These are phyloP conservation scores for Saccharomyces hybrid DNA, from an alignment of 1,139 yeast genomes.

Conservation along the genomic window DNA sequence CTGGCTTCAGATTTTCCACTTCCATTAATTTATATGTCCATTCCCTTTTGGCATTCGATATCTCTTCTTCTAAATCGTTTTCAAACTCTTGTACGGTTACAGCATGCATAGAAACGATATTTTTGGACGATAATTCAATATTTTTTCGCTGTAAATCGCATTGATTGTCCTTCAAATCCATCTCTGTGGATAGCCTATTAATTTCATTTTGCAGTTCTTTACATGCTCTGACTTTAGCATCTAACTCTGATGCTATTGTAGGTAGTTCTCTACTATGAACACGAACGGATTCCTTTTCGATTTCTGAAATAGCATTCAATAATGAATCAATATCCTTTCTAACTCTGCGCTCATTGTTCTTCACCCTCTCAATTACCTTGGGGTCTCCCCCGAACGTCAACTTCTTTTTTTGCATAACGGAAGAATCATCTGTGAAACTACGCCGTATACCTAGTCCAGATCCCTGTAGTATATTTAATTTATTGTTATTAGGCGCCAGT, in stretches of 20 bases:
- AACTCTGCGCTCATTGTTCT: conserved; percentile 20
- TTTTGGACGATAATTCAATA: conserved; percentile 13
- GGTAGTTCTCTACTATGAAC: conserved; percentile 16
- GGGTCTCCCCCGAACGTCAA: conserved; percentile 10
- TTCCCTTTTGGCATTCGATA: conserved; percentile 9
- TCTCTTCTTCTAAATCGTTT: conserved; percentile 13
- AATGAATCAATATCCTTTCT: conserved; percentile 23
- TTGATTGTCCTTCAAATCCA: conserved; percentile 12
- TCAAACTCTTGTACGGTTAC: conserved; percentile 13
- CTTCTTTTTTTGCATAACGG: background rate
- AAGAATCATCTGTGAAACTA: background rate
- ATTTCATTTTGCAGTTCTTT: conserved; percentile 14
- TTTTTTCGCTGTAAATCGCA: conserved; percentile 12
- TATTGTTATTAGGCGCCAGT: background rate
- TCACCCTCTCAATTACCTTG: conserved; percentile 12
- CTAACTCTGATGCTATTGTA: conserved; percentile 10
- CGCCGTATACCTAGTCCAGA: background rate
- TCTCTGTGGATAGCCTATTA: conserved; percentile 9
- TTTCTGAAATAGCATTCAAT: conserved; percentile 20
- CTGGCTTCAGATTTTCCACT: conserved; percentile 17
- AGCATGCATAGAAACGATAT: conserved; percentile 3
- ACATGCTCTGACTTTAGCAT: conserved; percentile 10
- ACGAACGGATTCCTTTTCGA: conserved; percentile 19
- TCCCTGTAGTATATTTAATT: background rate
- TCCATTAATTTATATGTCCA: conserved; percentile 17